Base-by-base conservation (phyloP, 1,139 yeast genomes). In the Yamadazyma triangularis region DNA sequence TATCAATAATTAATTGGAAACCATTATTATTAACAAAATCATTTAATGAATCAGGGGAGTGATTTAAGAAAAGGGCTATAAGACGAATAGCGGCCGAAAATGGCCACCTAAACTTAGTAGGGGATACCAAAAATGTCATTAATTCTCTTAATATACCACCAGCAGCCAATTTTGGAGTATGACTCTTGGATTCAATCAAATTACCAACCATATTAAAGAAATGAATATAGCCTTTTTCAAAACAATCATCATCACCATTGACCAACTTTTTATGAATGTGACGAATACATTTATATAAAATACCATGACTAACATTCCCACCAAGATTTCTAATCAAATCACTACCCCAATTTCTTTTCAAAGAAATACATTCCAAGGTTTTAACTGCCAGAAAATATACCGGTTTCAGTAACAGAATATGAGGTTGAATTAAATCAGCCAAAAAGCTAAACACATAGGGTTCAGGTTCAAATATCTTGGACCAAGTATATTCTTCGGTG, bases 281-380 rank as follows among this genome's bases (percentile, higher is more conserved):
- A 40, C 93, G 71, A 24, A 89, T 56, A 27, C 81, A 71, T 47
- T 85, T 89, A 60, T 82, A 85, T 26, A 89, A 51, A 6, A 79
- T 59, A 0, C 97, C 97, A 54, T 89, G 96, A 35, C 79, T 79
- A 23, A 89, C 88, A 49, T 87, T 87, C 4, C 93, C 96, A n/a
- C 93, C 87, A 44, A 88, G 58, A n/a, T 87, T 78, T 37, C 87
- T 69, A 34, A 88, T 69, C 22, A 89, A 69, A 42, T 89, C 96
- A 28, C 81, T 70, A 14, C 91, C 80, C 74, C 89, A 82, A 3
- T 73, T 71, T 30, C 78, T 76, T 47, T 79, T 81, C 27, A 73
- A 63, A 2, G 95, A 75, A 11, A 87, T 76, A 38, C 81, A 76
- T 40, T 85, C 86, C 37, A 89, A 65, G 0, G 91, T 75, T 41